These are phyloP conservation scores for Dendrothele bispora DNA, from an alignment of 768 basidiomycete genomes.

Conservation along the genomic window DNA sequence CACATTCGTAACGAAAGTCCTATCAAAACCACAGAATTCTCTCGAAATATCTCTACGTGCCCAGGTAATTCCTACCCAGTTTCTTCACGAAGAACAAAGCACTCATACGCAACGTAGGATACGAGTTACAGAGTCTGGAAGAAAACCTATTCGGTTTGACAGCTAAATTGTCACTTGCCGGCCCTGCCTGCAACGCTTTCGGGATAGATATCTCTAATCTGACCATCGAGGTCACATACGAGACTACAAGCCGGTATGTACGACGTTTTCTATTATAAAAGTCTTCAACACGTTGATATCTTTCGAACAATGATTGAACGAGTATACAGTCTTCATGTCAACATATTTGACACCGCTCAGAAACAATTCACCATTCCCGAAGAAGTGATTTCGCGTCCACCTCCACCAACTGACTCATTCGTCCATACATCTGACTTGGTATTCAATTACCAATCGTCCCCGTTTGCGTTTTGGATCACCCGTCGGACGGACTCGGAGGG, in stretches of 20 bases:
- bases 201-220: slow-evolving; percentile 58
- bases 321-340: slow-evolving; percentile 64
- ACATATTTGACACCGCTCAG: slow-evolving; percentile 61
- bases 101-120: slow-evolving; percentile 39
- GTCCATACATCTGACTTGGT: slow-evolving; percentile 55
- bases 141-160: slow-evolving; percentile 49
- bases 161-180: slow-evolving; percentile 54
- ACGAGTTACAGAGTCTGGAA: slow-evolving; percentile 44
- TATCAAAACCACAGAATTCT: too few relatives aligned
- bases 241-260: slow-evolving; percentile 49
- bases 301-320: too few relatives aligned
- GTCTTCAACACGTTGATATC: neutral
- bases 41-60: slow-evolving; percentile 4
- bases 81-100: neutral
- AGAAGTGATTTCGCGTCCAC: slow-evolving; percentile 45
- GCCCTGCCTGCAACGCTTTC: slow-evolving; percentile 63
- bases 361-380: slow-evolving; percentile 68
- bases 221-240: slow-evolving; percentile 66
- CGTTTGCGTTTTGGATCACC: slow-evolving; percentile 83
- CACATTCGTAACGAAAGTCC: too few relatives aligned
- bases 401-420: slow-evolving; percentile 31
- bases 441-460: slow-evolving; percentile 63
- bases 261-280: neutral
- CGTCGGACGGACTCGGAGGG: slow-evolving; percentile 57
- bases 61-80: neutral